Base-by-base conservation (phyloP, 164 flowering plant genomes). In the Nymphaea colorata region DNA sequence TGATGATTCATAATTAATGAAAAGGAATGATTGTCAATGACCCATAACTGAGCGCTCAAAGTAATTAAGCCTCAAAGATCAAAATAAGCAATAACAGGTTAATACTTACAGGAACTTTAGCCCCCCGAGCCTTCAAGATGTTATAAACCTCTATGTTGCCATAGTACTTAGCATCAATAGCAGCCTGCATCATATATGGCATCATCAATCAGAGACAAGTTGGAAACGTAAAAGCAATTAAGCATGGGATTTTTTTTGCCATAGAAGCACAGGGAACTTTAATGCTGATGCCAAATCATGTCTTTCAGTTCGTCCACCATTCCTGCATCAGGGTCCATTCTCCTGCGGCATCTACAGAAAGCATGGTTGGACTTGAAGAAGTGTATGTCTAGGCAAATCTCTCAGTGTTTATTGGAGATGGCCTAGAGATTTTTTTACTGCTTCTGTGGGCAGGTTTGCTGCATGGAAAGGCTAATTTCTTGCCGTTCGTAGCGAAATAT, bases 151-250 rank as follows among this genome's bases (percentile, higher is more conserved):
- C 98, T 11, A 83, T 64, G 72, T 91, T 83, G 60, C 98, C 99
- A 70, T 94, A 94, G 76, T 81, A 90, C 66, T 94, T 94, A 6
- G 99, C 99, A 82, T 94, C 99, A 71, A 89, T 93, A 70, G 94
- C 95, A 61, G 99, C 98, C 98, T 94, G 86, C 68, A 80, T 61
- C 61, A 66, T 16, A 53, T 59, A 64, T 47, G 55, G 5, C 55
- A 47, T 47, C 12, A 12, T 47, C 3, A 47, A 47, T 47, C 11
- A 61, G 41, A 7, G 10, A 53, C n/a, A 15, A 61, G 3, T 5
- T 3, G 42, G 41, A 10, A 61, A 18, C 55, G 12, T 7, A 12
- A 47, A 47, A 47, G 12, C 7, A 47, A 7, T 47, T 17, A 44
- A 65, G 4, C 3, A 63, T 55, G 12, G 59, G 15, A 55, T 55